Percentiles rank a stretch among this genome's conserved stretches.
Evolutionary conservation across 1,284 basidiomycete genomes (phyloP).

Genomic region (Trametes sp.): DNA sequence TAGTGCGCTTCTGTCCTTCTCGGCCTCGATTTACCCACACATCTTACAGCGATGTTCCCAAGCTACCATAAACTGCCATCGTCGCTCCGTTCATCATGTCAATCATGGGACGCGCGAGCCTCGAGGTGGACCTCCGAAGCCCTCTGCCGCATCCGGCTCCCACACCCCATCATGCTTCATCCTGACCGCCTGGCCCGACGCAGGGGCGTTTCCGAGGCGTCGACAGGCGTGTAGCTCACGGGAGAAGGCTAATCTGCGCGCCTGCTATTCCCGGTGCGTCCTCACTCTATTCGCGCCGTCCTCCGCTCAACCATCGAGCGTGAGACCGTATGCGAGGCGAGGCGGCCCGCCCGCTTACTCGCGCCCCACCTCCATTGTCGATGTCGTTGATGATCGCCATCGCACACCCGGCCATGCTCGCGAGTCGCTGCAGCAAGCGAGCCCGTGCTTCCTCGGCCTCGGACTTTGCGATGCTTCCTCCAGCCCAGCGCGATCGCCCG

Average conservation of each 20-base stretch:
- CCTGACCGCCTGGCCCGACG: neutral
- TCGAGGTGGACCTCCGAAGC: slow-evolving; percentile 17
- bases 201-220: neutral
- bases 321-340: slow-evolving; percentile 3
- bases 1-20: slow-evolving; percentile 22
- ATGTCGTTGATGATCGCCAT: neutral
- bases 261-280: slow-evolving; percentile 15
- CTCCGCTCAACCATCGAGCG: slow-evolving; percentile 1
- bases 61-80: slow-evolving; percentile 15
- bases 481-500: slow-evolving; percentile 1
- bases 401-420: neutral
- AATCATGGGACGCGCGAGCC: slow-evolving; percentile 20
- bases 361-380: neutral
- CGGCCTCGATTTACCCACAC: slow-evolving; percentile 13
- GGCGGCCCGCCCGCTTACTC: slow-evolving; percentile 10
- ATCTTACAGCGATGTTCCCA: slow-evolving; percentile 14
- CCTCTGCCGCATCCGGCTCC: slow-evolving; percentile 7
- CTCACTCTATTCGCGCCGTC: slow-evolving; percentile 12
- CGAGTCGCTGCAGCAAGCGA: neutral
- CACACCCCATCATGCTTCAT: neutral
- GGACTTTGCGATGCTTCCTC: neutral
- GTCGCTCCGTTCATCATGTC: slow-evolving; percentile 28
- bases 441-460: neutral
- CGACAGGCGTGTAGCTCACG: slow-evolving; percentile 9
- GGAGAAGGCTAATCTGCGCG: slow-evolving; percentile 13